Evolutionary conservation across 768 basidiomycete genomes (phyloP), one percentile per base, ranked within the genome.

Genomic region (Termitomyces sp.): DNA sequence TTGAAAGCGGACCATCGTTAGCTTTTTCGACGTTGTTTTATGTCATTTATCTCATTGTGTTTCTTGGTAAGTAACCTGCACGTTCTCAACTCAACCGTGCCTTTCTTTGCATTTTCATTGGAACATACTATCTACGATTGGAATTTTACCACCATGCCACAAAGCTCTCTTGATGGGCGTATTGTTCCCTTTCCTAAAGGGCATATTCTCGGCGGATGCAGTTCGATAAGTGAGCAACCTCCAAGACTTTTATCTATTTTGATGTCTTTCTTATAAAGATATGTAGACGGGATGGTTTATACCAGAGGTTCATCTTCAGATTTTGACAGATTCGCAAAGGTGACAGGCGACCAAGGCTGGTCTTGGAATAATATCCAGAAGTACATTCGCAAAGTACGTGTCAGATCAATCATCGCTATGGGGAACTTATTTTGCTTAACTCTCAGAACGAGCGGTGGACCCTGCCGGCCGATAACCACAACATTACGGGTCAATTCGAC

Each of bases 151-250:
- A 70, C 69, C 8, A 58, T 54, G 0, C 54, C 64, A 31, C 69
- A 71, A 53, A 9, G 33, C 10, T 66, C 59, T 0, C 46, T 70
- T 28, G 56, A 58, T 46, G 65, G 64, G n/a, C 60, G 68, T 5
- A 49, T 53, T 21, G 21, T 67, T 1, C 10, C 48, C 0, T 64
- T 64, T 28, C 62, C 67, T 12, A 55, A 66, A 53, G 70, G 68
- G 0, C 66, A 63, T 33, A 58, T 71, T 23, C 62, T 71, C 3
- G 71, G 71, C 3, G 72, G 72, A 12, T 67, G 64, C 17, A 73
- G 71, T 43, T 70, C 68, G 10, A 60, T 67, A 53, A 70, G 68
- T 64, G 7, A 50, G 49, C 17, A n/a, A 30, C 10, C 26, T 26
- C 17, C 21, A 35, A 19, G 57, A 30, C n/a, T 21, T 21, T 10